Percentiles rank a stretch among this genome's conserved stretches.
Conservation (phyloP, 2,329 filamentous ascomycete genomes). For the Biscogniauxia sp. region DNA sequence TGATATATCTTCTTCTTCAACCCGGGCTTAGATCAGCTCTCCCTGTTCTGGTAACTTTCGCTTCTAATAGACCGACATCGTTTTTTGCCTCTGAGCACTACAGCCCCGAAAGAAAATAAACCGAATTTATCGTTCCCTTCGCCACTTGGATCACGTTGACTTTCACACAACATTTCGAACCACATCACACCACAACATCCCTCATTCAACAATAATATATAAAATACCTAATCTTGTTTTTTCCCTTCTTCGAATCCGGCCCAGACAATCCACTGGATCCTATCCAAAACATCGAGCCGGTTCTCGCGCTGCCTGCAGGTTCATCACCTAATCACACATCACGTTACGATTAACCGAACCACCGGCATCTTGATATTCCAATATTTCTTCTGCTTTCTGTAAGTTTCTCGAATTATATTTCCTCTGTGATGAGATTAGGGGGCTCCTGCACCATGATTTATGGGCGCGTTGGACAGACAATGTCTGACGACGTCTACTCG, state of each 20-base stretch:
- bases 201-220: not conserved
- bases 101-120: not conserved
- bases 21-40: not conserved
- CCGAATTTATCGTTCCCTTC: not conserved
- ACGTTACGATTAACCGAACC: constrained; percentile 6
- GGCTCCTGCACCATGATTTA: no score
- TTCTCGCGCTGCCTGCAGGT: constrained; percentile 19
- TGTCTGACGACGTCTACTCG: no score
- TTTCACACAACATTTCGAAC: not conserved
- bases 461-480: no score
- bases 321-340: constrained; percentile 9
- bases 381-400: constrained; percentile 3
- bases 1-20: constrained; percentile 14
- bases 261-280: not conserved
- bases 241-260: not conserved
- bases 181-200: not conserved
- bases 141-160: not conserved
- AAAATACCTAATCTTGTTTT: not conserved
- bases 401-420: not conserved
- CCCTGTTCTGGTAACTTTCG: not conserved
- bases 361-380: constrained; percentile 1
- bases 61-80: not conserved
- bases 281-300: constrained; percentile 10
- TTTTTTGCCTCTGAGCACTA: not conserved
- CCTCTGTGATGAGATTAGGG: not conserved